Base-by-base conservation (phyloP, 2,329 filamentous ascomycete genomes). In the Pezicula carpinea region DNA sequence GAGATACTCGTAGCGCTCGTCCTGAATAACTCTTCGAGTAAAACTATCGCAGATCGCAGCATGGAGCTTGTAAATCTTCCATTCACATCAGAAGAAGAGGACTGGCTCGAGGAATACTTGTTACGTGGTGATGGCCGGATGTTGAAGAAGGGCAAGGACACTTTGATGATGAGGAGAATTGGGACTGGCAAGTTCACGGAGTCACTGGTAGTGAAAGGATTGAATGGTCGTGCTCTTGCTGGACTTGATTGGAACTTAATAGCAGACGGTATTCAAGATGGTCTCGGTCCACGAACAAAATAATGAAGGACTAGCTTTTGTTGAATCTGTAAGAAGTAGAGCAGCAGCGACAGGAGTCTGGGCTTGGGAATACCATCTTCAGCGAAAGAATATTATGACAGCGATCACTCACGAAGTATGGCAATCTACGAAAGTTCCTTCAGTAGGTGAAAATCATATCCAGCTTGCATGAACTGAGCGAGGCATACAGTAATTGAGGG, bases 51-150 rank as follows among this genome's bases (percentile, higher is more conserved):
- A 3, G 70, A 75, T 14, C 77, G 79, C 15, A 81, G 82, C 0
- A 76, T 80, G 39, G 85, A 92, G 63, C 72, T 95, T 0, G 76
- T 89, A 7, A 83, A 84, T 51, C 66, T 92, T 51, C 86, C 88
- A 0, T 77, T 95, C n/a, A 80, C 80, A 48, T 63, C 71, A 1
- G 70, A 78, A 15, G 89, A 95, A 61, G 87, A 91, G 61, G 62
- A 62, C 4, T 92, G 87, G 85, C 81, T 95, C 52, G 80, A 85
- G 54, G 78, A 85, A 21, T 85, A 77, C 48, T 69, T 95, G 32
- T 72, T 79, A 0, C 69, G 72, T 4, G 84, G 85, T 10, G 79
- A 80, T 38, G 86, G 85, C 2, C 80, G 80, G 58, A 75, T 71
- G 35, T 67, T 85, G 6, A 80, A 77, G 53, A 79, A 78, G 19